A percentile compares a stretch with the other conserved stretches of the same genome.
These are phyloP conservation scores for Plasmodium inui DNA, from an alignment of 169 alveolate genomes.

Conservation along the genomic window DNA sequence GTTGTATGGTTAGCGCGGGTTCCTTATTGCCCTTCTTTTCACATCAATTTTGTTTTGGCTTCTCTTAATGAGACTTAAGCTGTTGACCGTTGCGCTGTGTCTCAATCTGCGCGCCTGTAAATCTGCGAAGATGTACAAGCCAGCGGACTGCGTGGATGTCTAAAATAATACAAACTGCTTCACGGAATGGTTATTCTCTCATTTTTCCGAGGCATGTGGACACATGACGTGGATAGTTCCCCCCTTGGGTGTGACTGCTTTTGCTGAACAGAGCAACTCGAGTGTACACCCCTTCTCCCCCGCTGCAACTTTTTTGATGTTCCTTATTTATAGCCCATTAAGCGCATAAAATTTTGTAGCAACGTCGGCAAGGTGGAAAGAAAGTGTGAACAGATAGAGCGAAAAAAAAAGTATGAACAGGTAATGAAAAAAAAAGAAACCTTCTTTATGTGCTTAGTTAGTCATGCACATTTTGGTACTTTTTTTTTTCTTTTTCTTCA, in stretches of 20 bases:
- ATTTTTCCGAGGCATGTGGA: not conserved
- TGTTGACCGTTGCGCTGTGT: not conserved
- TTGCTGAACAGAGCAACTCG: not conserved
- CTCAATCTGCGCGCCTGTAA: not conserved
- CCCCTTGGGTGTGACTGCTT: not conserved
- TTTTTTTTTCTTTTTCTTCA: not conserved
- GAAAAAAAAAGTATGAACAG: too few relatives aligned
- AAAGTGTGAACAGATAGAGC: too few relatives aligned
- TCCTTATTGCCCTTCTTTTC: not conserved
- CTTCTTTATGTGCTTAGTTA: not conserved
- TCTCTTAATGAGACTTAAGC: not conserved
- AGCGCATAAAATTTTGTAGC: not conserved
- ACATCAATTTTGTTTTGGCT: not conserved
- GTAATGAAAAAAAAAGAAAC: too few relatives aligned
- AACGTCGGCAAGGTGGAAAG: not conserved
- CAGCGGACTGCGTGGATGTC: not conserved
- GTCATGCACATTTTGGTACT: not conserved
- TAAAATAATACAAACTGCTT: not conserved
- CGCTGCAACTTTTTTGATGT: not conserved
- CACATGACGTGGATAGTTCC: not conserved
- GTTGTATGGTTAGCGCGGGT: not conserved
- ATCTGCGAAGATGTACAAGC: not conserved
- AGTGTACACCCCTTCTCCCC: not conserved
- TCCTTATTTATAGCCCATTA: not conserved
- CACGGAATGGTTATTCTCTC: not conserved